A percentile compares a stretch with the other conserved stretches of the same genome.
Conservation (phyloP, 441 rosid species). For the Adansonia madagascariensis region DNA sequence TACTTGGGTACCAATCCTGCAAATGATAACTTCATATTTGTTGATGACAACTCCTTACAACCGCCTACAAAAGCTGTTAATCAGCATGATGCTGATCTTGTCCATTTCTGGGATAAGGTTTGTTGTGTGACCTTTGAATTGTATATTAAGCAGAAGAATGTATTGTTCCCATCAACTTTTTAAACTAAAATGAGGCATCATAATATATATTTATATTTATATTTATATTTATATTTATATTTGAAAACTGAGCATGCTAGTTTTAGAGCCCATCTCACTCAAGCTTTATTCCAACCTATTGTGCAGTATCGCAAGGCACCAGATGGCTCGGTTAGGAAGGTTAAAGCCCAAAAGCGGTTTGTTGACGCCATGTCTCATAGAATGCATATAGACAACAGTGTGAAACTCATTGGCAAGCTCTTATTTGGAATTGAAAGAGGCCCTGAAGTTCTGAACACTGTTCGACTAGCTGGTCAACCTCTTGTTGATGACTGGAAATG, state of each 20-base stretch:
- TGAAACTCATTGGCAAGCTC: conserved; percentile 74
- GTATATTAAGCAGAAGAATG: not conserved
- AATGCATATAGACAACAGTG: conserved; percentile 74
- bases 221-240: too few species aligned
- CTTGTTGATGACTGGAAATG: conserved; percentile 95
- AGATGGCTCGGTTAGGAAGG: conserved; percentile 74
- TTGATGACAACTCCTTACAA: conserved; percentile 57
- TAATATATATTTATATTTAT: not conserved
- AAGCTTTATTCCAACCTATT: not conserved
- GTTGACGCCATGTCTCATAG: conserved; percentile 90
- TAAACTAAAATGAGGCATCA: not conserved
- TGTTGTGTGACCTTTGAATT: conserved; percentile 17
- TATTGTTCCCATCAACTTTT: not conserved
- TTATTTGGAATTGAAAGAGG: conserved; percentile 74
- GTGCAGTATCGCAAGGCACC: conserved; percentile 85
- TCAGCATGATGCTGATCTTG: conserved; percentile 95
- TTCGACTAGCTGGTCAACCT: conserved; percentile 71
- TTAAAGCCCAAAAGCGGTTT: conserved; percentile 74
- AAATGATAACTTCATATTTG: conserved; percentile 73
- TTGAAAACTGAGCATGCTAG: not conserved
- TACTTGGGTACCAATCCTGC: conserved; percentile 92
- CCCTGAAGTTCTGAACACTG: conserved; percentile 52
- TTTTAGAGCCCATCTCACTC: conserved; percentile 8
- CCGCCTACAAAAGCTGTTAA: conserved; percentile 63
- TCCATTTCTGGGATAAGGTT: conserved; percentile 93